Evolutionary conservation across 23 red algal genomes (phyloP).

Genomic region (Gracilariopsis chorda): DNA sequence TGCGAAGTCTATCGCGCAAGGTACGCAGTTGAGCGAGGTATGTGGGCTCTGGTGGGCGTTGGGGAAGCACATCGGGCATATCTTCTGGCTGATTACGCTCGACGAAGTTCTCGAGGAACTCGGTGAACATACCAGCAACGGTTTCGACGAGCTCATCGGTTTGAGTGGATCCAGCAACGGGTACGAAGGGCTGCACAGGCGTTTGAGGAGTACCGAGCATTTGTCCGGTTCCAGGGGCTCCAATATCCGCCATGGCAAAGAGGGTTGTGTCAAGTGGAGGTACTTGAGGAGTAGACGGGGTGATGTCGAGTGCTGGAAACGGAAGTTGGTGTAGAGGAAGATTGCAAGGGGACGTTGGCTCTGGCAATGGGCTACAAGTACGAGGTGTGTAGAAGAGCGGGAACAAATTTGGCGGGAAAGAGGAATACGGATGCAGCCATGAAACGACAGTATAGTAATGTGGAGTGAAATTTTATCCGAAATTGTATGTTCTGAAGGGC

Average conservation of each 20-base stretch:
- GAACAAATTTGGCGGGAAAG: constrained; percentile 3
- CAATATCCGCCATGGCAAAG: constrained; percentile 40
- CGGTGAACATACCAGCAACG: constrained; percentile 69
- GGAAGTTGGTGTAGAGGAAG: no score
- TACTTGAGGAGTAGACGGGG: no score
- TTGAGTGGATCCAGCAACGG: not conserved
- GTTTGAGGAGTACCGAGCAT: constrained; percentile 38
- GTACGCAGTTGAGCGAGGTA: constrained; percentile 84
- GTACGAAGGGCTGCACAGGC: not conserved
- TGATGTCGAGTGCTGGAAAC: no score
- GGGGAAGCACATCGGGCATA: not conserved
- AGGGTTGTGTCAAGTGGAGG: no score
- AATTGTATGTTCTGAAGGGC: not conserved
- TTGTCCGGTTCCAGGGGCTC: constrained; percentile 17
- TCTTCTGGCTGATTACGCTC: constrained; percentile 33
- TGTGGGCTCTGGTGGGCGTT: constrained; percentile 28
- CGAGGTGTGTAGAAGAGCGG: not conserved
- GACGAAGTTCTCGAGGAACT: constrained; percentile 86
- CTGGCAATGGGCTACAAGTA: no score
- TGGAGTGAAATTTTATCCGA: not conserved
- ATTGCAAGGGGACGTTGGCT: no score
- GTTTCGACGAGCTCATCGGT: constrained; percentile 74
- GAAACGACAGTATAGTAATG: no score
- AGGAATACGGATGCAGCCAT: not conserved
- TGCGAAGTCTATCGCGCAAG: constrained; percentile 64